These are phyloP conservation scores for Taphrina populina DNA, from an alignment of 1,139 yeast species.

Conservation along the genomic window DNA sequence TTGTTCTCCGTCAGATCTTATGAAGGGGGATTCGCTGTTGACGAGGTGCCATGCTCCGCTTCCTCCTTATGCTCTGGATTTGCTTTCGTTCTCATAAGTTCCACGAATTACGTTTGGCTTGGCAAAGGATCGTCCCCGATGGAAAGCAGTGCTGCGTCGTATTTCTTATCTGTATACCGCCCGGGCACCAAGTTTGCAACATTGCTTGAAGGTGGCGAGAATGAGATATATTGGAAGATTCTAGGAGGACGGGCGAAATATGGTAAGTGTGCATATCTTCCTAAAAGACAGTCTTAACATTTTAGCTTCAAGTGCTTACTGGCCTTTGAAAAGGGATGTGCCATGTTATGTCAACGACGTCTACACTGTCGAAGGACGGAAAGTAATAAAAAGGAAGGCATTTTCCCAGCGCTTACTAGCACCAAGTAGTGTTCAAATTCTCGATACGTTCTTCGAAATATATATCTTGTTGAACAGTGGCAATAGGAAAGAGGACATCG, in stretches of 20 bases:
- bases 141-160: constrained; percentile 18
- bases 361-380: constrained; percentile 1
- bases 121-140: constrained; percentile 17
- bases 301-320: constrained; percentile 21
- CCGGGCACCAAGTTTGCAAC: neutral
- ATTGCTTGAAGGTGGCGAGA: constrained; percentile 16
- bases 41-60: constrained; percentile 6
- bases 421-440: constrained; percentile 9
- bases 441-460: constrained; percentile 26
- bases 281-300: neutral
- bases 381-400: neutral
- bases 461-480: neutral
- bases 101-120: constrained; percentile 6
- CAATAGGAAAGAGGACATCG: constrained; percentile 4
- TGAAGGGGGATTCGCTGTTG: constrained; percentile 5
- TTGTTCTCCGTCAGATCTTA: constrained; percentile 7
- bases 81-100: neutral
- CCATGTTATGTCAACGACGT: constrained; percentile 3
- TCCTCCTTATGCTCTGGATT: constrained; percentile 24
- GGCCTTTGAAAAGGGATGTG: constrained; percentile 10
- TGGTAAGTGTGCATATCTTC: too few species aligned
- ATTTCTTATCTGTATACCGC: neutral
- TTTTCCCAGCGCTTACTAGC: constrained; percentile 1
- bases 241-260: constrained; percentile 21
- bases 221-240: constrained; percentile 1